Conservation (phyloP, 768 basidiomycete genomes). For the Termitomyces titanicus region DNA sequence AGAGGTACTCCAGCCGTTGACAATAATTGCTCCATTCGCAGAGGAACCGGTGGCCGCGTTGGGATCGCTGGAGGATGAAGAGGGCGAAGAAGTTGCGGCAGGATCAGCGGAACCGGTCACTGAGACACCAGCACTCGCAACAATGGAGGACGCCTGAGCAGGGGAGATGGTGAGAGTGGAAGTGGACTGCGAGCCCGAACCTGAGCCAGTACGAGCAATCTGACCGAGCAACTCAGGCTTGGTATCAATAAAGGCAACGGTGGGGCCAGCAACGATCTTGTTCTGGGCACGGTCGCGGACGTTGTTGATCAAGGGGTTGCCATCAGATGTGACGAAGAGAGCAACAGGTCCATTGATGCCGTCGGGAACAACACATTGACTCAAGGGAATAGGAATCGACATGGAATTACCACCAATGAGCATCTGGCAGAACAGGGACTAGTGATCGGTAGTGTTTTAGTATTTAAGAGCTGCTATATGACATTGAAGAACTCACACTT, state of each 20-base stretch:
- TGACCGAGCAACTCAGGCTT: constrained; percentile 47
- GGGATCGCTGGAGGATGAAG: constrained; percentile 26
- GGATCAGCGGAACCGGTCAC: background rate
- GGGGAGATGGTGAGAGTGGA: constrained; percentile 19
- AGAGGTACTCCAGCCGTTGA: constrained; percentile 39
- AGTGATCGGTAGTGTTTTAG: background rate
- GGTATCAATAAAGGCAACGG: constrained; percentile 63
- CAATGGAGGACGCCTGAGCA: constrained; percentile 17
- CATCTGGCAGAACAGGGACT: constrained; percentile 75
- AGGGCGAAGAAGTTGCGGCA: background rate
- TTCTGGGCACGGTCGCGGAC: constrained; percentile 50
- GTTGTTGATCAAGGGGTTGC: constrained; percentile 61
- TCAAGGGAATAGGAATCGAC: constrained; percentile 57
- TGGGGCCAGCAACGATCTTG: constrained; percentile 68
- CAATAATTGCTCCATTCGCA: constrained; percentile 37
- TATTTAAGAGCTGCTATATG: background rate
- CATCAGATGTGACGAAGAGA: constrained; percentile 63
- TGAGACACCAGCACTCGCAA: constrained; percentile 30
- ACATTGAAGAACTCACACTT: constrained; percentile 29
- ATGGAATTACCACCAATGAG: constrained; percentile 55
- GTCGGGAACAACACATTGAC: constrained; percentile 58
- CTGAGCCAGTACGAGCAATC: constrained; percentile 31
- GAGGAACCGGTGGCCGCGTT: constrained; percentile 39
- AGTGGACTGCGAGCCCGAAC: constrained; percentile 4
- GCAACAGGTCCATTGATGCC: constrained; percentile 74